Evolutionary conservation across 768 basidiomycete genomes (phyloP), one percentile per base, ranked within the genome.

Genomic region (Termitomyces sp.): DNA sequence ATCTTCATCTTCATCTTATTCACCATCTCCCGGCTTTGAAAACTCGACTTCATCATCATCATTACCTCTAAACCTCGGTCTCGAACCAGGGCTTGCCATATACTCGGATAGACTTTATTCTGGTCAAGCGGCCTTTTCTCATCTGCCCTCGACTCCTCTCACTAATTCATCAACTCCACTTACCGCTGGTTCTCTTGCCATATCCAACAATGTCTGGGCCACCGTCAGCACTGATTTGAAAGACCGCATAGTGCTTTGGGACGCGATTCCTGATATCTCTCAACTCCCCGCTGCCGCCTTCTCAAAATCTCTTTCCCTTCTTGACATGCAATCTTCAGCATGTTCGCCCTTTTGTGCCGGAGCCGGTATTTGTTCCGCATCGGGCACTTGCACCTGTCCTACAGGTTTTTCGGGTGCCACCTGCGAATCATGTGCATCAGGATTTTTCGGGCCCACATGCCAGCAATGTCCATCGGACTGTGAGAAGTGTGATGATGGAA

Each of bases 321-420:
- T 87, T 43, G 84, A 85, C 62, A 76, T 94, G 61, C 82, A 91
- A 67, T 92, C 89, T 4, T 76, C 82, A 0, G 75, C 84, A 0
- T 95, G 93, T 67, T 85, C 88, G 0, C 85, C 90, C 0, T 75
- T 85, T 2, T 95, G 93, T 65, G 79, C 92, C 0, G 81, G 86
- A 2, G 77, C 80, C 0, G 89, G 91, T 11, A 72, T 87, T 6
- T 96, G 93, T 65, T 82, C 86, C 0, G 69, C 84, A 0, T 79
- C 82, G 0, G 89, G 88, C 9, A 82, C 79, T 14, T 96, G 93
- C 65, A 70, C 75, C 0, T 96, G 93, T 64, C 78, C 84, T 0
- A 58, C 81, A 2, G 90, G 90, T 0, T 95, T 94, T 68, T 84
- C 79, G 0, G 93, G 93, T 3, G 68, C 84, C 5, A 84, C 87